phyloP scores from a whole-genome alignment of 495 filamentous ascomycete species.

The Parmelia sp. region DNA sequence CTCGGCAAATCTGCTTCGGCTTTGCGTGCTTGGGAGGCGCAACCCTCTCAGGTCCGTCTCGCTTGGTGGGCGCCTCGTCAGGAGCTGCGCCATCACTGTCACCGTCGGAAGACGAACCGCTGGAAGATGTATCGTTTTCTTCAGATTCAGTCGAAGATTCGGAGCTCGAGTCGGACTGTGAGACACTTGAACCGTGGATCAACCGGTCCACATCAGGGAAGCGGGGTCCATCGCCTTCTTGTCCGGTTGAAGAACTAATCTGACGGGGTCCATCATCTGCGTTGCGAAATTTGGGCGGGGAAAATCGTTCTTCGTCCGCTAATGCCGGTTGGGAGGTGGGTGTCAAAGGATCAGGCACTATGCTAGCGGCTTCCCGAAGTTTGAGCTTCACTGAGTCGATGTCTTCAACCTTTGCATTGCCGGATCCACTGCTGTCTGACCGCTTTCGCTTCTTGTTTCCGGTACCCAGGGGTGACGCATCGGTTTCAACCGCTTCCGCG shows the following conservation, averaged over 20 bases:
- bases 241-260: background rate
- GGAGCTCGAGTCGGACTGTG: conserved; percentile 37
- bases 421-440: background rate
- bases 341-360: conserved; percentile 22
- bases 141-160: conserved; percentile 35
- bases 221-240: background rate
- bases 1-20: conserved; percentile 12
- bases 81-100: conserved; percentile 38
- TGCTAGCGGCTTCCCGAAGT: conserved; percentile 11
- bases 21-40: conserved; percentile 26
- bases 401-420: background rate
- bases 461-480: background rate
- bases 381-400: background rate
- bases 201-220: background rate
- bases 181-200: conserved; percentile 26
- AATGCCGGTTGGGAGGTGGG: conserved; percentile 23
- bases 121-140: conserved; percentile 27
- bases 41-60: conserved; percentile 39
- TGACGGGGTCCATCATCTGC: background rate
- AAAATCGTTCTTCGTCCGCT: conserved; percentile 10
- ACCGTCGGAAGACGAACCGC: conserved; percentile 35
- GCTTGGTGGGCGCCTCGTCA: conserved; percentile 39
- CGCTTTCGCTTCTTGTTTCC: conserved; percentile 14
- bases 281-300: background rate
- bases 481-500: background rate